Evolutionary conservation across 2,329 filamentous ascomycete genomes (phyloP).

Genomic region (Phaeoacremonium minimum): DNA sequence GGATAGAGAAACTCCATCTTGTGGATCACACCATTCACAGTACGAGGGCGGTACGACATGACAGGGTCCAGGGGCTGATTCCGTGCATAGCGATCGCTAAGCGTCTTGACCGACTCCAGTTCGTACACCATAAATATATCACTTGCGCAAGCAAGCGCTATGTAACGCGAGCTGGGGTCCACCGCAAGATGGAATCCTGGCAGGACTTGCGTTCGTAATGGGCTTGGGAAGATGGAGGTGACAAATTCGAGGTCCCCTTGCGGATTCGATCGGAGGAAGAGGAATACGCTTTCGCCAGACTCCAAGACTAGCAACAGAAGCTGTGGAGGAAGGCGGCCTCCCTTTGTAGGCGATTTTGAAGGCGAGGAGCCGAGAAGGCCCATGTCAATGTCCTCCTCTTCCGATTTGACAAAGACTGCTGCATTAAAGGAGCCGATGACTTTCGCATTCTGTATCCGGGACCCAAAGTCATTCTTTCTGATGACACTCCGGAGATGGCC

Average conservation of each 20-base stretch:
- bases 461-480: slow-evolving; percentile 74
- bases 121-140: slow-evolving; percentile 69
- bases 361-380: slow-evolving; percentile 17
- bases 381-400: slow-evolving; percentile 34
- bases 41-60: slow-evolving; percentile 33
- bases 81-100: slow-evolving; percentile 43
- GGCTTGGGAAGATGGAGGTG: slow-evolving; percentile 53
- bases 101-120: slow-evolving; percentile 51
- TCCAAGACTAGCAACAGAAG: slow-evolving; percentile 74
- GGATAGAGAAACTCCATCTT: slow-evolving; percentile 85
- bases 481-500: slow-evolving; percentile 71
- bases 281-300: slow-evolving; percentile 68
- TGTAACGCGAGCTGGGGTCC: slow-evolving; percentile 67
- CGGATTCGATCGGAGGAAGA: slow-evolving; percentile 55
- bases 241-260: slow-evolving; percentile 55
- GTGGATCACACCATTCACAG: slow-evolving; percentile 69
- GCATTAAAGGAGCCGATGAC: slow-evolving; percentile 58
- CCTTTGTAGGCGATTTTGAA: slow-evolving; percentile 7
- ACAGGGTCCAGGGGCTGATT: slow-evolving; percentile 54
- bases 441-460: slow-evolving; percentile 72
- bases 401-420: slow-evolving; percentile 26
- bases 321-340: slow-evolving; percentile 62
- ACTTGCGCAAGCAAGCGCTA: slow-evolving; percentile 68
- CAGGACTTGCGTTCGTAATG: slow-evolving; percentile 52
- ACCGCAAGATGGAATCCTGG: slow-evolving; percentile 66